These are phyloP conservation scores for Fraxinus cuspidata DNA, from an alignment of 257 asterid genomes.

Conservation along the genomic window DNA sequence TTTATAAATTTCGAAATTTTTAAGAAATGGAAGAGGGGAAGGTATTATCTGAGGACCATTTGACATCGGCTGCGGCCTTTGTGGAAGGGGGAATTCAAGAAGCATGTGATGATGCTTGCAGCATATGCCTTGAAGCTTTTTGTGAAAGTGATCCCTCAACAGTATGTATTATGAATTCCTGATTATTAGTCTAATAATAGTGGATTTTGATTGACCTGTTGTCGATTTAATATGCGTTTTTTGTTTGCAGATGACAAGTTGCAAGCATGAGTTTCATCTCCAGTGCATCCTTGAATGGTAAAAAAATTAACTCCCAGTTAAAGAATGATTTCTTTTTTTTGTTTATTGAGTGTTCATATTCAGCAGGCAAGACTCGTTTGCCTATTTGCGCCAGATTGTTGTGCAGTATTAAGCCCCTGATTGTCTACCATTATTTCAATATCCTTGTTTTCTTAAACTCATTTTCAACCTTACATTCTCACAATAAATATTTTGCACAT, in stretches of 20 bases:
- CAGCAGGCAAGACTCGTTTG: neutral
- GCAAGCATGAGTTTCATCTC: constrained; percentile 93
- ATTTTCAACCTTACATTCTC: no score
- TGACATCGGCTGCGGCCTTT: constrained; percentile 91
- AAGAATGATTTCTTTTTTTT: neutral
- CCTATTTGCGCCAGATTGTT: neutral
- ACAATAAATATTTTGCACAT: no score
- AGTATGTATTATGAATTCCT: constrained; percentile 34
- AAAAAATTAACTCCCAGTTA: neutral
- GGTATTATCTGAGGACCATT: constrained; percentile 48
- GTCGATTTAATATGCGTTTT: neutral
- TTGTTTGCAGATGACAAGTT: constrained; percentile 66
- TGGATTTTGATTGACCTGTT: constrained; percentile 21
- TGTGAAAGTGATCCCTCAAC: constrained; percentile 79
- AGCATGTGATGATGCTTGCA: constrained; percentile 91
- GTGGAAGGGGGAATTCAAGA: constrained; percentile 94
- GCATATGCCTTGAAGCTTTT: constrained; percentile 90
- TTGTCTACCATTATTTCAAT: no score
- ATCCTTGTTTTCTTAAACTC: no score
- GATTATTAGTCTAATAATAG: neutral
- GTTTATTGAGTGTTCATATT: neutral
- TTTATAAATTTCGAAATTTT: constrained; percentile 25
- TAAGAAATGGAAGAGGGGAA: constrained; percentile 76
- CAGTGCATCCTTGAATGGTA: constrained; percentile 94
- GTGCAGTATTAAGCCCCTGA: no score